A percentile compares a stretch with the other conserved stretches of the same genome.
These are phyloP conservation scores for Yamadazyma conglobata DNA, from an alignment of 1,139 yeast genomes.

Conservation along the genomic window DNA sequence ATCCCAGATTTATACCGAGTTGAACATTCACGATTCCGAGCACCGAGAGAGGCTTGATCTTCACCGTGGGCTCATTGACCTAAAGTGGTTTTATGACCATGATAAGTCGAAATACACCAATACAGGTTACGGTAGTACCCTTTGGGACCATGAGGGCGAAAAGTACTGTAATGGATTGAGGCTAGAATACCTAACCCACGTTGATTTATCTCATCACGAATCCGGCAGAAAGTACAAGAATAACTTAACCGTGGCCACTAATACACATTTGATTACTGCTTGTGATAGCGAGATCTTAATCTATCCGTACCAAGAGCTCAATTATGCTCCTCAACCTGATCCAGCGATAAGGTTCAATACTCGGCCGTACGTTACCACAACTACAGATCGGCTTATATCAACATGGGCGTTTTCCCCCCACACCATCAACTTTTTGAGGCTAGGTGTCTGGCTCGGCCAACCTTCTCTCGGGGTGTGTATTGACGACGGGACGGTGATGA, in stretches of 20 bases:
- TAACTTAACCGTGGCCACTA: constrained; percentile 24
- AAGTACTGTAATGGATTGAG: constrained; percentile 28
- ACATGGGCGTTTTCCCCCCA: constrained; percentile 57
- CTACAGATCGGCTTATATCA: constrained; percentile 35
- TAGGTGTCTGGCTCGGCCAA: constrained; percentile 23
- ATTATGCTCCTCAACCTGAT: constrained; percentile 21
- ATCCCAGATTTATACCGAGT: no score
- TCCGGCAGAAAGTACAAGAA: constrained; percentile 32
- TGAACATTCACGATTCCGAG: no score
- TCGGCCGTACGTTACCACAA: constrained; percentile 35
- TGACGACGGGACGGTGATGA: constrained; percentile 55
- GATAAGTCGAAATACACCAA: no score
- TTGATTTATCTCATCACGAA: no score
- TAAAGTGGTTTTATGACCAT: no score
- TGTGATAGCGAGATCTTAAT: constrained; percentile 29
- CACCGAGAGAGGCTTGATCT: no score
- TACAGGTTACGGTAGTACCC: no score
- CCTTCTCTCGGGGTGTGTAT: constrained; percentile 46
- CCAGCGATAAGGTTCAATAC: constrained; percentile 37
- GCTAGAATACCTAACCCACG: constrained; percentile 19
- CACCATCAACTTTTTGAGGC: constrained; percentile 47
- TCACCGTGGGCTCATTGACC: no score
- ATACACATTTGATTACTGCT: constrained; percentile 23
- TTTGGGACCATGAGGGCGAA: no score
- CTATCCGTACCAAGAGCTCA: constrained; percentile 24